Base-by-base conservation (phyloP, 805 yeast species). In the Lipomyces mesembrius region DNA sequence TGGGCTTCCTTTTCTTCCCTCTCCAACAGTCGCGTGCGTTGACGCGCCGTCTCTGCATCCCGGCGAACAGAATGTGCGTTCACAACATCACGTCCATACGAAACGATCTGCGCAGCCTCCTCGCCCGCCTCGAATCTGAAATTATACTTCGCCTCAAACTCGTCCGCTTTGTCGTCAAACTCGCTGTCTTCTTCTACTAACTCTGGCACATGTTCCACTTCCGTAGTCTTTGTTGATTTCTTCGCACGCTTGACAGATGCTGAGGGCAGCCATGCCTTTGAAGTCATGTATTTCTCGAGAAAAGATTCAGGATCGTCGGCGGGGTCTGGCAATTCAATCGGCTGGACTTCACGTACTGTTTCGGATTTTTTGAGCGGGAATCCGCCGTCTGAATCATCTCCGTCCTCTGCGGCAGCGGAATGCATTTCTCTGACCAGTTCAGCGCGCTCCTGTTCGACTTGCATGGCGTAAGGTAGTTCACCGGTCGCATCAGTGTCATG, bases 111-210 rank as follows among this genome's bases (percentile, higher is more conserved):
- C 0, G 94, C 91, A 6, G 97, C 85, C 71, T 87, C 86, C 57
- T 66, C 67, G 17, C 72, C 74, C 17, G 97, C 92, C 79, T 95
- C 99, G 77, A 85, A 95, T 76, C 99, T 85, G 83, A 94, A 94
- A 75, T 95, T 95, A 79, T 93, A 94, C 0, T 97, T 97, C 70
- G 87, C 87, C 78, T 95, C 99, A 74, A 91, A 92, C 74, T 86
- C 82, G 73, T 95, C 99, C 5, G 90, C 97, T 1, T 96, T 95
- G 55, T 91, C 90, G 59, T 94, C 98, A 75, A 93, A 93, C 63
- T 90, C 95, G 59, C 89, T 94, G 73, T 92, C 91, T 5, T 78
- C 82, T 14, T 83, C 85, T 17, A 82, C 79, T 43, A 77, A 72
- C 20, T 78, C 77, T 14, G 37, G 65, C 7, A 49, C 4, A 3